Conservation (phyloP, 371 early-diverging fungal genomes). For the Enteropsectra breve region DNA sequence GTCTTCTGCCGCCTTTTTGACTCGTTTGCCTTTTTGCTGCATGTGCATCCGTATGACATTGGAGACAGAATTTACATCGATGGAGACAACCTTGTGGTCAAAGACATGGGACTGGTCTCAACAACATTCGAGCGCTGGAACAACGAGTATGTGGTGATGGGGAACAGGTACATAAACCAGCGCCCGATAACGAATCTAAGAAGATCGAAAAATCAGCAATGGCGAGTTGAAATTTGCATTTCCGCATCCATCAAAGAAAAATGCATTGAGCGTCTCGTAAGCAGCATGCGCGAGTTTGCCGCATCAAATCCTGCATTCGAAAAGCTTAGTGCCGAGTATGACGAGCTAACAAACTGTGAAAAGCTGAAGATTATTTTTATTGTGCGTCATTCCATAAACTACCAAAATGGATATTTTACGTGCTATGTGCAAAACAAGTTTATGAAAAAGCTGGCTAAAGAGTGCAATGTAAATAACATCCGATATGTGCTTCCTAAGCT, state of each 20-base stretch:
- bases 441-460: conserved; percentile 27
- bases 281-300: conserved; percentile 37
- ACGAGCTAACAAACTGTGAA: conserved; percentile 38
- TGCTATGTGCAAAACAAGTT: conserved; percentile 58
- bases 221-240: conserved; percentile 44
- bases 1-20: conserved; percentile 32
- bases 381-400: conserved; percentile 57
- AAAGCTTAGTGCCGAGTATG: conserved; percentile 11
- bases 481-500: neutral
- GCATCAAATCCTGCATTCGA: conserved; percentile 37
- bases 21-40: conserved; percentile 59
- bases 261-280: conserved; percentile 20
- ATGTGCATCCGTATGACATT: conserved; percentile 59
- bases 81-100: conserved; percentile 57
- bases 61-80: conserved; percentile 59
- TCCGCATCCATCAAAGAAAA: conserved; percentile 11
- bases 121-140: conserved; percentile 58
- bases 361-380: conserved; percentile 34
- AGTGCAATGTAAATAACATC: conserved; percentile 3
- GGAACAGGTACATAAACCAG: conserved; percentile 49
- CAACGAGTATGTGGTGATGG: conserved; percentile 50
- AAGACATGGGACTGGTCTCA: conserved; percentile 53
- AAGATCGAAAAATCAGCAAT: conserved; percentile 51
- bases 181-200: conserved; percentile 52
- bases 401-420: conserved; percentile 60